Conservation (phyloP, 2,329 filamentous ascomycete species). For the Fusarium sp. region DNA sequence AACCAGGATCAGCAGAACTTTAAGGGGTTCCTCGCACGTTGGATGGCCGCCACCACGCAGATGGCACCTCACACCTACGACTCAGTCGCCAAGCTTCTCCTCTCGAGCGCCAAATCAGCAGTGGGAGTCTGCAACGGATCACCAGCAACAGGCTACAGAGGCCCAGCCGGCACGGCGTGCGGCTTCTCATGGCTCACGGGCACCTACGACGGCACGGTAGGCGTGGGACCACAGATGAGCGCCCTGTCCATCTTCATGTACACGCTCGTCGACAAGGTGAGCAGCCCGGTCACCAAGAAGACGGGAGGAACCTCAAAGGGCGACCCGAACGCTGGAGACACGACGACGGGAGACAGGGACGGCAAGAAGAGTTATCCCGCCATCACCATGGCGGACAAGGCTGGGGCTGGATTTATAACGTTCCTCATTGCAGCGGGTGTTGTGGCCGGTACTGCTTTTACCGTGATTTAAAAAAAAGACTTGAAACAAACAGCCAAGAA, state of each 20-base stretch:
- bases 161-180: conserved; percentile 69
- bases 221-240: conserved; percentile 78
- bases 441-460: conserved; percentile 58
- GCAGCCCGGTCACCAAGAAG: conserved; percentile 60
- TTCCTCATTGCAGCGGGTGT: conserved; percentile 60
- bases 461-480: background rate
- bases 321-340: conserved; percentile 57
- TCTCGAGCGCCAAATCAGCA: conserved; percentile 62
- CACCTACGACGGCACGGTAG: conserved; percentile 67
- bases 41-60: conserved; percentile 67
- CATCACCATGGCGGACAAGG: conserved; percentile 62
- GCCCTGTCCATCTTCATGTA: conserved; percentile 72
- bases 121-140: conserved; percentile 62
- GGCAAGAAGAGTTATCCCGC: conserved; percentile 32
- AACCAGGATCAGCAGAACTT: conserved; percentile 78
- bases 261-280: conserved; percentile 59
- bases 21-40: conserved; percentile 80
- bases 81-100: conserved; percentile 62
- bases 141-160: conserved; percentile 56
- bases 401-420: conserved; percentile 67
- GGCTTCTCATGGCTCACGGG: conserved; percentile 72
- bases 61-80: conserved; percentile 64
- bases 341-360: conserved; percentile 35
- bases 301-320: conserved; percentile 70
- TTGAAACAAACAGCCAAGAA: background rate